A percentile compares a stretch with the other conserved stretches of the same genome.
phyloP scores from a whole-genome alignment of 225 moss, liverwort and hornwort species.

The Ulota crispa region DNA sequence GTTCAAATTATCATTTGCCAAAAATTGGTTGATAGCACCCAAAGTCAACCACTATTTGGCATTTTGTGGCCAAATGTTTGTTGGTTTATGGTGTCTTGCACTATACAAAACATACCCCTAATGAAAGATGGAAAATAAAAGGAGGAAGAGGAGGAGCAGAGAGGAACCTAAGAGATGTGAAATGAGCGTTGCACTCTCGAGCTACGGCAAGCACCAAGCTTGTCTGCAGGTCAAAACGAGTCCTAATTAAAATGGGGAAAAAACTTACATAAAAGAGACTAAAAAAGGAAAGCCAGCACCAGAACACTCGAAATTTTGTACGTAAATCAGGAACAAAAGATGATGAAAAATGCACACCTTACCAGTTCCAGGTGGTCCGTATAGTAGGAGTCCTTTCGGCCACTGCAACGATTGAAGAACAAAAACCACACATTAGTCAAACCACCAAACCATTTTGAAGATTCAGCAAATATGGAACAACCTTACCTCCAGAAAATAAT shows the following conservation, averaged over 20 bases:
- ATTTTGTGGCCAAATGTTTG: too few relatives aligned
- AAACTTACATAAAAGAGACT: neutral
- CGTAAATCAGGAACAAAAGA: neutral
- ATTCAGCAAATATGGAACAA: neutral
- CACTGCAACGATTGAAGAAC: constrained; percentile 52
- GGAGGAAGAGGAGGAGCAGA: neutral
- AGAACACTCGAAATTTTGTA: neutral
- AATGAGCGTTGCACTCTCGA: constrained; percentile 85
- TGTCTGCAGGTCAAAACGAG: constrained; percentile 58
- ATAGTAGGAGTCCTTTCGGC: constrained; percentile 85
- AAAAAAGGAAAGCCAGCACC: neutral
- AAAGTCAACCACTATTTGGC: too few relatives aligned
- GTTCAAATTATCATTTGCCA: too few relatives aligned
- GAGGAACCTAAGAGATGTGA: constrained; percentile 72
- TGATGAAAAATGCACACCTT: constrained; percentile 63
- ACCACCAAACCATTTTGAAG: neutral
- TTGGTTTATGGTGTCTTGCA: too few relatives aligned
- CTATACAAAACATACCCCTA: neutral
- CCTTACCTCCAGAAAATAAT: neutral
- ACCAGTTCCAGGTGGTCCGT: constrained; percentile 96
- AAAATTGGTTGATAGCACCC: too few relatives aligned
- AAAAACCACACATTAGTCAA: neutral
- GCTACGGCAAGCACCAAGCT: constrained; percentile 85
- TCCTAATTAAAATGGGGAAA: neutral
- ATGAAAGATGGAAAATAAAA: too few relatives aligned